phyloP scores from a whole-genome alignment of 1,284 basidiomycete species.

The Boletus semigastroideus region DNA sequence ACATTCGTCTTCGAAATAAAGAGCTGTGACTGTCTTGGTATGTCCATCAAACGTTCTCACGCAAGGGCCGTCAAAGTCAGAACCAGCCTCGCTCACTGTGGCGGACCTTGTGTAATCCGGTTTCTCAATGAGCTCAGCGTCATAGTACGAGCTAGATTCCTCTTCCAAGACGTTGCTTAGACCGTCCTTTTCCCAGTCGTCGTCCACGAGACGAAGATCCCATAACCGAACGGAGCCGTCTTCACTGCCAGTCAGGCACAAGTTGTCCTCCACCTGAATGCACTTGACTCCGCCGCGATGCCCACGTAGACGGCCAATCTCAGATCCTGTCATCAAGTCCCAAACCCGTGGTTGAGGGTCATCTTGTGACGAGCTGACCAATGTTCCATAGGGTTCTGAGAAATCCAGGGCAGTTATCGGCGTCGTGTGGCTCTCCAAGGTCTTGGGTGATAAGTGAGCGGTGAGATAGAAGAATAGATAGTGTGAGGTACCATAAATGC shows the following conservation, averaged over 20 bases:
- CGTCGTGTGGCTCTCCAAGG: conserved; percentile 75
- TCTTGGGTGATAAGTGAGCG: conserved; percentile 46
- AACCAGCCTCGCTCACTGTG: conserved; percentile 29
- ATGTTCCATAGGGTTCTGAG: conserved; percentile 93
- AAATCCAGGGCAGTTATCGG: conserved; percentile 92
- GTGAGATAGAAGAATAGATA: conserved; percentile 1
- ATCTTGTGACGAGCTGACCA: conserved; percentile 85
- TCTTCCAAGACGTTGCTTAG: conserved; percentile 66
- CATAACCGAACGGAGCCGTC: conserved; percentile 86
- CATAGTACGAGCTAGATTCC: conserved; percentile 38
- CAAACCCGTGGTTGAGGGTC: conserved; percentile 81
- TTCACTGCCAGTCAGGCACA: conserved; percentile 89
- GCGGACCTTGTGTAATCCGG: conserved; percentile 38
- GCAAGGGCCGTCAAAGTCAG: conserved; percentile 55
- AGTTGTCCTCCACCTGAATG: conserved; percentile 89
- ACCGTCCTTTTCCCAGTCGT: conserved; percentile 60
- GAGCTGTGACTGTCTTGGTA: conserved; percentile 85
- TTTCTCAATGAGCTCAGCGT: conserved; percentile 35
- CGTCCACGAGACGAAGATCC: conserved; percentile 83
- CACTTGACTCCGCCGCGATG: conserved; percentile 84
- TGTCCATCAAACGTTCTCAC: conserved; percentile 86
- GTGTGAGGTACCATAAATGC: conserved; percentile 84
- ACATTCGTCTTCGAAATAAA: conserved; percentile 95
- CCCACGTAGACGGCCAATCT: conserved; percentile 79
- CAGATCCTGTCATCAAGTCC: conserved; percentile 81